These are phyloP conservation scores for Boletus chippewaensis DNA, from an alignment of 1,284 basidiomycete species.

Conservation along the genomic window DNA sequence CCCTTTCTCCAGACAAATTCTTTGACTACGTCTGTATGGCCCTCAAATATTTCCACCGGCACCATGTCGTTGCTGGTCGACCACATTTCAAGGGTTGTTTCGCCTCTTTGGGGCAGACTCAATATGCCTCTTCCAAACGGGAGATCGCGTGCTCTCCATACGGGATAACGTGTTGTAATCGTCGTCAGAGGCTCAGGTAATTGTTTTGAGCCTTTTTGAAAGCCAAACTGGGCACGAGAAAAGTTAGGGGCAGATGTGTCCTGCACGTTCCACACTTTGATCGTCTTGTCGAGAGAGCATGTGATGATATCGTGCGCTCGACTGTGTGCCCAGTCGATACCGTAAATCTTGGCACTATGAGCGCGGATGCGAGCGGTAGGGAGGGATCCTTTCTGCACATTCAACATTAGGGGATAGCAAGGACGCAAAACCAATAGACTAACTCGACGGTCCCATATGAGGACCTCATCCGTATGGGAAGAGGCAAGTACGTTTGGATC, in stretches of 20 bases:
- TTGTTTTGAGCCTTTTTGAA: conserved; percentile 11
- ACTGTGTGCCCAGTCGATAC: conserved; percentile 88
- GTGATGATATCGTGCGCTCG: conserved; percentile 76
- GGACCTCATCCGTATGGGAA: conserved; percentile 75
- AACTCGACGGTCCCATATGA: conserved; percentile 85
- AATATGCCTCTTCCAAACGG: conserved; percentile 91
- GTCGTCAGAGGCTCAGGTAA: conserved; percentile 43
- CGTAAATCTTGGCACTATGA: conserved; percentile 87
- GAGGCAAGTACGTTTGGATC: conserved; percentile 83
- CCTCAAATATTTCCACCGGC: conserved; percentile 77
- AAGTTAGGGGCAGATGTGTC: conserved; percentile 21
- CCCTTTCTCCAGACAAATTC: conserved; percentile 95
- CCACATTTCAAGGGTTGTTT: conserved; percentile 84
- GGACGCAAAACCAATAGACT: conserved; percentile 14
- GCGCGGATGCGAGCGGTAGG: conserved; percentile 73
- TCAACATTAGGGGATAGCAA: conserved; percentile 5
- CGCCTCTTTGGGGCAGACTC: conserved; percentile 85
- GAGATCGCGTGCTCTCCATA: conserved; percentile 89
- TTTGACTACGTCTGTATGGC: conserved; percentile 90
- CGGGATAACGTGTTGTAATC: conserved; percentile 79
- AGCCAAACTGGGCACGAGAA: conserved; percentile 8
- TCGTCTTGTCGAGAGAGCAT: conserved; percentile 87
- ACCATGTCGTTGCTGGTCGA: conserved; percentile 40
- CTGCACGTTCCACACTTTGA: conserved; percentile 76
- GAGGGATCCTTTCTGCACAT: conserved; percentile 75